Base-by-base conservation (phyloP, 305 asterid species). In the Caryopteris hybrid region DNA sequence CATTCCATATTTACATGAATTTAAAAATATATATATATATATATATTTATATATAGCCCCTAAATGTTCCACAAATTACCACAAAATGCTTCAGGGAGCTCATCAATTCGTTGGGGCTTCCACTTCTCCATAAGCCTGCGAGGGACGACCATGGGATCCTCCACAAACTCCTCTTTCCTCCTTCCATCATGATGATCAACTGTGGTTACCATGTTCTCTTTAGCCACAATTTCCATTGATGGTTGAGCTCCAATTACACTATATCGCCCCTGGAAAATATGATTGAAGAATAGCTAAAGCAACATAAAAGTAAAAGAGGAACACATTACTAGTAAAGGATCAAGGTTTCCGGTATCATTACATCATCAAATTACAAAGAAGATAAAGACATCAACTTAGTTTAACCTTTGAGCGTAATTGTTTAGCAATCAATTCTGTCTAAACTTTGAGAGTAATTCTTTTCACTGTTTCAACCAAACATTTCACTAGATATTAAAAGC, bases 211-310 rank as follows among this genome's bases (percentile, higher is more conserved):
- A 63, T 73, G 78, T 91, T 87, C 79, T 87, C 93, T 77, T 91
- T 89, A 46, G 97, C 96, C 64, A 94, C 82, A 75, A 94, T 80
- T 77, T 94, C 99, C 99, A 94, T 91, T 8, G 93, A 74, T 22
- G 99, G 99, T 75, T 89, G 99, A 74, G 99, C 95, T 71, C 99
- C 97, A 82, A 94, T 67, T 52, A 94, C 95, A 81, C 99, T 94
- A 70, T 80, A 94, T 39, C 99, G 84, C 57, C 99, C 99, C 99
- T 94, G 78, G 71, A 75, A 82, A 25, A 72, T 55, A 67, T 68
- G 48, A 74, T 56, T 72, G 62, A 61, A 57, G 66, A 78, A 76
- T 48, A 78, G 74, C 56, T 60, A 65, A 76, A 73, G 59, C 62
- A 76, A 57, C 31, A 42, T 2, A 51, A 18, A 68, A 16, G 20